phyloP scores from a whole-genome alignment of 768 basidiomycete species.

The Hortiboletus flavorubellus region DNA sequence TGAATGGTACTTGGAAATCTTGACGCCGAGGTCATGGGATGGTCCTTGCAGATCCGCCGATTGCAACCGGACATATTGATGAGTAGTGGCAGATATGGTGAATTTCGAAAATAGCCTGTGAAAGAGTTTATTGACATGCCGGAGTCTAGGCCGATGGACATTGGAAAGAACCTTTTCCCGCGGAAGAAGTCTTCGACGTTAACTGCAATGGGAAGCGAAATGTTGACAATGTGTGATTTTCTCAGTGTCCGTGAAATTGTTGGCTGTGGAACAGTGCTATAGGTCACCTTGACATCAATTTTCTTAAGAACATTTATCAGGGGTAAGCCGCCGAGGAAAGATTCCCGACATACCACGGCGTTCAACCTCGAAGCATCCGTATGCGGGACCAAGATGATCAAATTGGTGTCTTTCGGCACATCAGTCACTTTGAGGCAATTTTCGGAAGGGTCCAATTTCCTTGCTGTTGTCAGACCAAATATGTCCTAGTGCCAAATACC shows the following conservation, averaged over 20 bases:
- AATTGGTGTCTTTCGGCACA: constrained; percentile 41
- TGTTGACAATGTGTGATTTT: constrained; percentile 54
- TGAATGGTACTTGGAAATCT: constrained; percentile 47
- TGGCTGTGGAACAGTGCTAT: constrained; percentile 56
- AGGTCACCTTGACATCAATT: constrained; percentile 66
- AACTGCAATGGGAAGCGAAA: constrained; percentile 80
- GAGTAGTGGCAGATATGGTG: constrained; percentile 77
- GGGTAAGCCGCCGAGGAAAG: not conserved
- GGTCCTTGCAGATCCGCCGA: constrained; percentile 53
- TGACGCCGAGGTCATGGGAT: constrained; percentile 43
- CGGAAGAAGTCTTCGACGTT: constrained; percentile 98
- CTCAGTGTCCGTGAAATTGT: constrained; percentile 50
- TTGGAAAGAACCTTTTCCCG: constrained; percentile 55
- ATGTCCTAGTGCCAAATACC: not conserved
- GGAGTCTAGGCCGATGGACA: not conserved
- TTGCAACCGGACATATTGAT: constrained; percentile 74
- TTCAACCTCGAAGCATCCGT: constrained; percentile 59
- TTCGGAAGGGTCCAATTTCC: constrained; percentile 37
- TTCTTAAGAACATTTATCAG: constrained; percentile 42
- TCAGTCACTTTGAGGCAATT: constrained; percentile 47
- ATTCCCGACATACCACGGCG: constrained; percentile 49
- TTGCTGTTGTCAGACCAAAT: constrained; percentile 16
- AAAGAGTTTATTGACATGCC: constrained; percentile 2
- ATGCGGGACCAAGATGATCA: constrained; percentile 61
- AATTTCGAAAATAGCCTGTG: constrained; percentile 86